Percentiles rank a stretch among this genome's conserved stretches.
These are phyloP conservation scores for Paxillus rubicundulus DNA, from an alignment of 768 basidiomycete genomes.

Conservation along the genomic window DNA sequence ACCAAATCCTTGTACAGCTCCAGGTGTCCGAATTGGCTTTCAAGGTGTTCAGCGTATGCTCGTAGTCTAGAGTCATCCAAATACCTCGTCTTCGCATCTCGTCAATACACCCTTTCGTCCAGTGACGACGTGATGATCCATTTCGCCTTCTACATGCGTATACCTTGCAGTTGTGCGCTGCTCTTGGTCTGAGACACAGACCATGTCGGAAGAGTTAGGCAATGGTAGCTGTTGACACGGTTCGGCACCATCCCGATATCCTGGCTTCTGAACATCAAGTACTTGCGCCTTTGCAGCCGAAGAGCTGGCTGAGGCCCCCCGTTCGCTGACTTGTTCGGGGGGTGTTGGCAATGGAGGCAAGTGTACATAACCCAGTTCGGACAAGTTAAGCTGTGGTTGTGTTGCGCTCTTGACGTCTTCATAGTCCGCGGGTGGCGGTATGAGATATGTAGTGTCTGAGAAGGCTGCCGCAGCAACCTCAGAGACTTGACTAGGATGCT, in stretches of 20 bases:
- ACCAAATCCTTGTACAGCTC: slow-evolving; percentile 82
- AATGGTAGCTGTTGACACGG: background rate
- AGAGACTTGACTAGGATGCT: slow-evolving; percentile 16
- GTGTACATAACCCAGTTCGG: slow-evolving; percentile 43
- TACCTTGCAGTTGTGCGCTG: slow-evolving; percentile 60
- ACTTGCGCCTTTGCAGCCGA: background rate
- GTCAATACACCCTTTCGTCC: slow-evolving; percentile 66
- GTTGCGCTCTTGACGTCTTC: slow-evolving; percentile 12
- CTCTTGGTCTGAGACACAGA: slow-evolving; percentile 11
- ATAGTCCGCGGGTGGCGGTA: background rate
- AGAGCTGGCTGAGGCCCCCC: background rate
- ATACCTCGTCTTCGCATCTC: slow-evolving; percentile 75
- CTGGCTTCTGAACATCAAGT: background rate
- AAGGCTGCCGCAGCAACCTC: slow-evolving; percentile 14
- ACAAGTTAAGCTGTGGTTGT: slow-evolving; percentile 32
- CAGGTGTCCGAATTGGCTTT: slow-evolving; percentile 78
- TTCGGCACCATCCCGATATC: background rate
- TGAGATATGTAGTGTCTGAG: slow-evolving; percentile 1
- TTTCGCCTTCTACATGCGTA: slow-evolving; percentile 56
- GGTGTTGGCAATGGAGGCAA: slow-evolving; percentile 35
- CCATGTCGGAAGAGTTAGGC: background rate
- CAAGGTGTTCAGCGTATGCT: background rate
- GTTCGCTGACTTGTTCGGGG: background rate
- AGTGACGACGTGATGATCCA: slow-evolving; percentile 68
- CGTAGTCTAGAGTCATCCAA: background rate